phyloP scores from a whole-genome alignment of 2,329 filamentous ascomycete genomes.

The Fusarium setosum region DNA sequence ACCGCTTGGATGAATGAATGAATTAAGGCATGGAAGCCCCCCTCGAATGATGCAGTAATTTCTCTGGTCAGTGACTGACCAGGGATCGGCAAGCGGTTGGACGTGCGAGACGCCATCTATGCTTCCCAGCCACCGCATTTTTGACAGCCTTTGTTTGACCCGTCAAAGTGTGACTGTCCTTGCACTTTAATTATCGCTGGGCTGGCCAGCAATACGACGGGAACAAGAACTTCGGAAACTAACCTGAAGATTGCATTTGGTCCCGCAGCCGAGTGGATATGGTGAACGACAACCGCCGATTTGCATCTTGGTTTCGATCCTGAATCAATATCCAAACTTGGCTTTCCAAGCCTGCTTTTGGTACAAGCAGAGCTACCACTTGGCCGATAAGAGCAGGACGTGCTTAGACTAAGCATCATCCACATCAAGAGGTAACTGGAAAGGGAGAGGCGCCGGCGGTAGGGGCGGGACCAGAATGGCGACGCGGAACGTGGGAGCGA shows the following conservation, averaged over 20 bases:
- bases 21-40: too few relatives aligned
- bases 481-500: constrained; percentile 13
- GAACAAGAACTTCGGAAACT: not conserved
- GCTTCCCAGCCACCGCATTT: constrained; percentile 18
- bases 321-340: constrained; percentile 14
- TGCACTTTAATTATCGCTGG: too few relatives aligned
- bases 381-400: too few relatives aligned
- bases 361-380: constrained; percentile 20
- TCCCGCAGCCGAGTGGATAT: constrained; percentile 12
- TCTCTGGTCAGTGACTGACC: not conserved
- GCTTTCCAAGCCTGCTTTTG: constrained; percentile 11
- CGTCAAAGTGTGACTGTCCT: not conserved
- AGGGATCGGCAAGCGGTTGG: not conserved
- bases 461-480: constrained; percentile 8
- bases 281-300: constrained; percentile 20
- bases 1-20: not conserved
- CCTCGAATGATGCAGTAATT: constrained; percentile 2
- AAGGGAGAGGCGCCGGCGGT: constrained; percentile 32
- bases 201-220: too few relatives aligned
- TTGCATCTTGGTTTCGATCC: constrained; percentile 17
- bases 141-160: not conserved
- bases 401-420: too few relatives aligned
- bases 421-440: constrained; percentile 21
- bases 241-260: not conserved
- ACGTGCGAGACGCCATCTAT: not conserved